Evolutionary conservation across 2,329 filamentous ascomycete species (phyloP), one percentile per base, ranked within the genome.

Genomic region (Domatiomyces globalis): DNA sequence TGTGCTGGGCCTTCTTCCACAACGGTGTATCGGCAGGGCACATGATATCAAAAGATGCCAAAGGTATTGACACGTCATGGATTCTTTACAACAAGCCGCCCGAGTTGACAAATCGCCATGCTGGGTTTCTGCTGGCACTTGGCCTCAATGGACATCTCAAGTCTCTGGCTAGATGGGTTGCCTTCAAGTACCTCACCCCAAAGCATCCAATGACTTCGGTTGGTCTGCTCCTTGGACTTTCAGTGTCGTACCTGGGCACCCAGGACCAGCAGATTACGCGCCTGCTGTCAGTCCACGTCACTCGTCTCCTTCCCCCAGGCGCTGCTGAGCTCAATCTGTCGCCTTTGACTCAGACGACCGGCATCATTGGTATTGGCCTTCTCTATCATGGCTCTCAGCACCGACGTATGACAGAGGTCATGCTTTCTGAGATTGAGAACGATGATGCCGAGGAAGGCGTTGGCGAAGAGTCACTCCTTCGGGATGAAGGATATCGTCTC

Each of bases 191-290:
- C 60, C 73, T 98, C n/a, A 98, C 92, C 0, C 90, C 92, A 1
- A 98, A 98, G 63, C 94, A 98, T 67, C 94, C 89, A 22, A 98
- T 98, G 92, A 96, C 92, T 20, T 96, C 92, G 0, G 90, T 98
- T 50, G 92, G 92, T 8, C 73, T 98, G n/a, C 75, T 98, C 2
- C 74, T 98, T 0, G 92, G 92, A 1, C 74, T 98, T 17, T 89
- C 92, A 7, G 92, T 87, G 22, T 96, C 92, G 1, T 94, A 95
- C 64, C 76, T 95, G 59, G 92, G 94, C 1, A 96, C 89, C 2
- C 96, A 96, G 90, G 92, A 98, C 65, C 92, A 87, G 1, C 75
- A 95, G 25, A 90, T 96, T 54, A 96, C 92, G 7, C 81, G 92
- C 20, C 73, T 98, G 39, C 74, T 98, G 3, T 98, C 92, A 2